These are phyloP conservation scores for Saturnispora silvae DNA, from an alignment of 805 yeast genomes.

Conservation along the genomic window DNA sequence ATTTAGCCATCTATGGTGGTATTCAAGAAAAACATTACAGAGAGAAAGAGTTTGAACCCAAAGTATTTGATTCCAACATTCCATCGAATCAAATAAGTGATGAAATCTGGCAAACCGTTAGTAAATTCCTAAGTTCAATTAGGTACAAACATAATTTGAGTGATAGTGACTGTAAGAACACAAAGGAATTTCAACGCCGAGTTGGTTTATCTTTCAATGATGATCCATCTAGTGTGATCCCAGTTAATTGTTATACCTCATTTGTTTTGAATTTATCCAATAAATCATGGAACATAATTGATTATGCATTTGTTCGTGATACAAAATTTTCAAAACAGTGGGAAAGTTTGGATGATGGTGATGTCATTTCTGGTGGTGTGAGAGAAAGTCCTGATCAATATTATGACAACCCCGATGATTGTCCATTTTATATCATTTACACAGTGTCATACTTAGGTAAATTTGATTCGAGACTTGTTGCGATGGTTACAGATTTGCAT, in stretches of 20 bases:
- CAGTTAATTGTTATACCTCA: slow-evolving; percentile 5
- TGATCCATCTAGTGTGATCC: neutral
- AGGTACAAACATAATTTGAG: neutral
- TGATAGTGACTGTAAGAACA: neutral
- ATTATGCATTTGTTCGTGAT: slow-evolving; percentile 7
- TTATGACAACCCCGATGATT: neutral
- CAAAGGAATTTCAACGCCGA: neutral
- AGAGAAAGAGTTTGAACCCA: neutral
- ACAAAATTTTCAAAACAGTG: neutral
- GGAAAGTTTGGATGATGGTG: neutral
- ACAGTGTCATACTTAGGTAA: slow-evolving; percentile 5
- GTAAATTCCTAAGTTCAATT: neutral
- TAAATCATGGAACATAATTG: slow-evolving; percentile 15
- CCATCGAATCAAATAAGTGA: no score
- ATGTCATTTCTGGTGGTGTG: neutral
- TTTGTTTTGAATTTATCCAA: slow-evolving; percentile 15
- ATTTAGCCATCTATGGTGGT: slow-evolving; percentile 21
- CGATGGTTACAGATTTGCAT: slow-evolving; percentile 9
- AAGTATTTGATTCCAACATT: neutral
- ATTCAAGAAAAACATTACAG: slow-evolving; percentile 12
- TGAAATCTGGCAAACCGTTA: neutral
- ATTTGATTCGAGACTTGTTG: slow-evolving; percentile 8
- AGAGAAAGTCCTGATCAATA: neutral
- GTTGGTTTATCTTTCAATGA: slow-evolving; percentile 3
- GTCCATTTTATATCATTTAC: neutral